Conservation (phyloP, 805 yeast genomes). For the Saccharomyces jurei region DNA sequence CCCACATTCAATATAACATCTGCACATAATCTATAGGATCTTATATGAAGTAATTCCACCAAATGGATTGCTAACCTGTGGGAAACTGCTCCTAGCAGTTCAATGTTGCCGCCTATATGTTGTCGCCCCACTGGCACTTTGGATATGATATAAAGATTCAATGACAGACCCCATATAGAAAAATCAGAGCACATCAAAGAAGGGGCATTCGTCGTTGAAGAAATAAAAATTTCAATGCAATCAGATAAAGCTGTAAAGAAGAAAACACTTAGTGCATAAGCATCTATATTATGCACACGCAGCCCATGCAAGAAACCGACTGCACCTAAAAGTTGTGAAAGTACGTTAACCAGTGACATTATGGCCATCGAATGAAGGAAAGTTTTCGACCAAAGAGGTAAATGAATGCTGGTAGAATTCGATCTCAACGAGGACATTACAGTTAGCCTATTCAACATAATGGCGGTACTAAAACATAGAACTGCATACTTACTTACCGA, state of each 20-base stretch:
- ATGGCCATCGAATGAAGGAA: slow-evolving; percentile 27
- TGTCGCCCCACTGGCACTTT: not conserved
- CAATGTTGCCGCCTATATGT: not conserved
- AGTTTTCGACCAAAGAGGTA: slow-evolving; percentile 26
- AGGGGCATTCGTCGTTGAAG: slow-evolving; percentile 38
- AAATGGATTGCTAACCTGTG: slow-evolving; percentile 57
- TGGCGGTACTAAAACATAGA: slow-evolving; percentile 50
- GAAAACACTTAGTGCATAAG: not conserved
- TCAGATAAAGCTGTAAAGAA: slow-evolving; percentile 34
- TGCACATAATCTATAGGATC: slow-evolving; percentile 52
- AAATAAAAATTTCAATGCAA: slow-evolving; percentile 41
- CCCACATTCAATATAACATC: slow-evolving; percentile 49
- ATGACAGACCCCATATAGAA: slow-evolving; percentile 23
- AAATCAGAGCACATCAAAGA: slow-evolving; percentile 24
- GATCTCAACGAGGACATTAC: slow-evolving; percentile 50
- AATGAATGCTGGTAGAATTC: slow-evolving; percentile 16
- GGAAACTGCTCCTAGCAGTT: slow-evolving; percentile 30
- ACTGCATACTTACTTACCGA: slow-evolving; percentile 38
- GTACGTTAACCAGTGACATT: slow-evolving; percentile 21
- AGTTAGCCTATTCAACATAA: slow-evolving; percentile 48
- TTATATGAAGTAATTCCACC: slow-evolving; percentile 47
- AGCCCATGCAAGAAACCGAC: not conserved
- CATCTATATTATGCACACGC: not conserved
- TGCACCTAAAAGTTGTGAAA: not conserved
- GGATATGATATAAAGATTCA: slow-evolving; percentile 16